Conservation (phyloP, 352 stramenopile genomes). For the Phytophthora pseudosyringae region DNA sequence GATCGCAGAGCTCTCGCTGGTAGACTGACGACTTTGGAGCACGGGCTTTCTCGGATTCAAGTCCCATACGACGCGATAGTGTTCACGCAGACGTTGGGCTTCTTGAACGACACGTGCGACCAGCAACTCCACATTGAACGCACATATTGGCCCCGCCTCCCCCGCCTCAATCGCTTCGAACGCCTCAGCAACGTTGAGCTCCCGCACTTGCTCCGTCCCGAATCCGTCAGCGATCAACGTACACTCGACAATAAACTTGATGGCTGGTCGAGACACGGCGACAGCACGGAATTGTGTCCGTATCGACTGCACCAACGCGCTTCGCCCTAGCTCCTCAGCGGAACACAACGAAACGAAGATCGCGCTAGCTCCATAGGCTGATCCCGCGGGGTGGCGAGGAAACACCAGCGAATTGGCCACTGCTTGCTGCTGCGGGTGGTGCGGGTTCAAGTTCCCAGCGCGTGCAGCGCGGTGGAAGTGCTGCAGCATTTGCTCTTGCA, state of each 20-base stretch:
- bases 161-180: slow-evolving; percentile 32
- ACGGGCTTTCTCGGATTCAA: slow-evolving; percentile 8
- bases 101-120: slow-evolving; percentile 35
- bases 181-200: slow-evolving; percentile 24
- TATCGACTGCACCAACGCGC: slow-evolving; percentile 35
- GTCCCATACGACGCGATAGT: slow-evolving; percentile 23
- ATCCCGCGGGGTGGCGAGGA: slow-evolving; percentile 5
- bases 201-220: slow-evolving; percentile 9
- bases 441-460: neutral
- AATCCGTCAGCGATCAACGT: slow-evolving; percentile 43
- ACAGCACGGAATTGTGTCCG: slow-evolving; percentile 41
- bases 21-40: neutral
- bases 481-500: slow-evolving; percentile 29
- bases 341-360: slow-evolving; percentile 44
- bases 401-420: slow-evolving; percentile 27
- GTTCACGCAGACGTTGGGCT: slow-evolving; percentile 18
- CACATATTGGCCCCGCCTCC: slow-evolving; percentile 10
- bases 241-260: slow-evolving; percentile 38
- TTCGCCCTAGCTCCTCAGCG: slow-evolving; percentile 7
- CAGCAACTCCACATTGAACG: slow-evolving; percentile 31
- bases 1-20: neutral
- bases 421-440: slow-evolving; percentile 11
- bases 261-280: slow-evolving; percentile 26
- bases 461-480: slow-evolving; percentile 23
- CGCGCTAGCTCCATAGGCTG: slow-evolving; percentile 20